Evolutionary conservation across 139 green algal species (phyloP), one percentile per base, ranked within the genome.

Genomic region (Chlorokybus atmophyticus): DNA sequence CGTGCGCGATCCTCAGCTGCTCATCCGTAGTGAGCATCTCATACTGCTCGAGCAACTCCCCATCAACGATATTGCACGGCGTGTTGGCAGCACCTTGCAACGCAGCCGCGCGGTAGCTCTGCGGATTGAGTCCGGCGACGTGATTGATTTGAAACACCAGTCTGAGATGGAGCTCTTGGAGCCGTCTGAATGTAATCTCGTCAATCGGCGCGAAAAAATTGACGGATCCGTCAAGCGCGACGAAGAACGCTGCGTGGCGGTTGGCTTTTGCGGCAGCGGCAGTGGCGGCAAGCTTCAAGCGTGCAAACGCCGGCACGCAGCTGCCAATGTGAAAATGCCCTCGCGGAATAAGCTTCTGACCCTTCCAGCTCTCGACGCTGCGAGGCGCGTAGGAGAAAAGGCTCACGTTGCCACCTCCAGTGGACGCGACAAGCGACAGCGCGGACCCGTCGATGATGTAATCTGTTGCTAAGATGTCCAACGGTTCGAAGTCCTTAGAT

Each of bases 401-500:
- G n/a, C n/a, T n/a, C n/a, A n/a, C n/a, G n/a, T n/a, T n/a, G n/a
- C n/a, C n/a, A n/a, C n/a, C n/a, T n/a, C n/a, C n/a, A n/a, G n/a
- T n/a, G 1, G 68, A 62, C 1, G 56, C 42, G 1, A 86, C 53
- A 27, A 89, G 60, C 19, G 56, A 52, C 32, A 93, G 70, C 32
- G 70, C 70, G 0, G 39, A 62, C 17, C 67, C 82, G 32, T 80
- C 80, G 56, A 90, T 81, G 19, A 95, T 51, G 57, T 91, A 87
- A 31, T 88, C 80, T 1, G 68, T 64, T 14, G 68, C 55, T 1
- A 52, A 8, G 17, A 79, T 50, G 35, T 83, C 70, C n/a, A 70
- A 50, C 27, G 47, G 25, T 42, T 77, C 79, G 63, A 83, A 87
- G 73, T 94, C 86, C 50, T 81, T 71, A 17, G 61, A 60, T 8